Conservation (phyloP, 345 rosid species). For the Eucalyptus erythrocorys region DNA sequence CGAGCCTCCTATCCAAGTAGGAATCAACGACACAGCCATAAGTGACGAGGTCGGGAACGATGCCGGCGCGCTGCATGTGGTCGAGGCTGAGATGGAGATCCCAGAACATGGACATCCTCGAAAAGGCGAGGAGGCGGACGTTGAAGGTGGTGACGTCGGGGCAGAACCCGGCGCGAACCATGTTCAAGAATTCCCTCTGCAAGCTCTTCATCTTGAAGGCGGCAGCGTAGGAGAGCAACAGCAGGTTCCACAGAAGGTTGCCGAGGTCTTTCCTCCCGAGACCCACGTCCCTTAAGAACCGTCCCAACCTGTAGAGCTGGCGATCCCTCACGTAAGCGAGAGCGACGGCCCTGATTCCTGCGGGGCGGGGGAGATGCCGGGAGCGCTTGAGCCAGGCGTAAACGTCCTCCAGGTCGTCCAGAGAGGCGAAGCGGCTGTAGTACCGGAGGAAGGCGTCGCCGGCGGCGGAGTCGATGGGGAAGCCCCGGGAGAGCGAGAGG, state of each 20-base stretch:
- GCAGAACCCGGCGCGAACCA: conserved; percentile 47
- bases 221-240: conserved; percentile 67
- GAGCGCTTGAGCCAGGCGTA: conserved; percentile 43
- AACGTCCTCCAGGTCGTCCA: conserved; percentile 54
- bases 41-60: conserved; percentile 75
- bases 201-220: conserved; percentile 84
- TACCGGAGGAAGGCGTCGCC: conserved; percentile 38
- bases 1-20: conserved; percentile 65
- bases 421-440: conserved; percentile 38
- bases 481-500: conserved; percentile 28
- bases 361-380: conserved; percentile 35
- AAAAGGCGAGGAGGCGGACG: conserved; percentile 62
- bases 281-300: conserved; percentile 55
- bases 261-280: conserved; percentile 52
- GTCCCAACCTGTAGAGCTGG: conserved; percentile 44
- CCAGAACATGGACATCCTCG: conserved; percentile 74
- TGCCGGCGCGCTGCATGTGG: conserved; percentile 52
- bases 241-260: conserved; percentile 64
- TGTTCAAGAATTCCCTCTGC: conserved; percentile 62
- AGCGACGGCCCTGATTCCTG: conserved; percentile 49
- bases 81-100: conserved; percentile 84
- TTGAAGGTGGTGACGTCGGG: conserved; percentile 82
- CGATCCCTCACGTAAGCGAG: conserved; percentile 27
- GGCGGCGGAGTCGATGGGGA: conserved; percentile 29
- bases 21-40: conserved; percentile 77